Base-by-base conservation (phyloP, 768 basidiomycete genomes). In the Mrakia hoshinonis region DNA sequence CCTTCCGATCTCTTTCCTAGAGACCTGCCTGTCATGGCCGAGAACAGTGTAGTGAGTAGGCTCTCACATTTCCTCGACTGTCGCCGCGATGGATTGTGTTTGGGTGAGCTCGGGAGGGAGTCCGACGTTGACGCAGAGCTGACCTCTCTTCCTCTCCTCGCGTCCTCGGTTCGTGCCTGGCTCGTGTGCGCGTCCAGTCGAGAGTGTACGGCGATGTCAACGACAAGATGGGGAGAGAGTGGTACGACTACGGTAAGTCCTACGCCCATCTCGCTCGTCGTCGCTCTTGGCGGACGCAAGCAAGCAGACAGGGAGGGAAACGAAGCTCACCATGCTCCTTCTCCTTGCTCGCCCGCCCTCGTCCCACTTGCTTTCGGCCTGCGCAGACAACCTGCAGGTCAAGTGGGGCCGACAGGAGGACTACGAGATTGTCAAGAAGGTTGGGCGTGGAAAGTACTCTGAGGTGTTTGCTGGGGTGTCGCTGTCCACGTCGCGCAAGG, bases 371-470 rank as follows among this genome's bases (percentile, higher is more conserved):
- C n/a, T n/a, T n/a, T n/a, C n/a, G n/a, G n/a, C n/a, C n/a, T n/a
- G n/a, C n/a, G 11, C 49, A 79, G 91, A 97, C 84, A 94, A 93
- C 80, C 84, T 97, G 15, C 91, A 92, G 54, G 80, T 97, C n/a
- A 90, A 93, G 76, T 97, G 93, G 93, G 93, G 93, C 67, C 85
- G 89, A 7, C 93, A 97, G 82, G 93, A 96, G 81, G 91, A 95
- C 80, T 97, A 97, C 77, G 93, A 97, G 82, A 94, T 97, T 78
- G 92, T 97, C 43, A 85, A 93, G 70, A 97, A 97, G 81, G 93
- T 97, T 10, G 93, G 93, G 29, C 82, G 93, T 74, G 93, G 93
- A 73, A 97, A 97, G 79, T 94, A 95, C 78, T 92, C 91, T 52
- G 93, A 94, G 85, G 80, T 81, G 4, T 95, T 95, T 76, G 92